Evolutionary conservation across 2,329 filamentous ascomycete genomes (phyloP).

Genomic region (Scedosporium aurantiacum): DNA sequence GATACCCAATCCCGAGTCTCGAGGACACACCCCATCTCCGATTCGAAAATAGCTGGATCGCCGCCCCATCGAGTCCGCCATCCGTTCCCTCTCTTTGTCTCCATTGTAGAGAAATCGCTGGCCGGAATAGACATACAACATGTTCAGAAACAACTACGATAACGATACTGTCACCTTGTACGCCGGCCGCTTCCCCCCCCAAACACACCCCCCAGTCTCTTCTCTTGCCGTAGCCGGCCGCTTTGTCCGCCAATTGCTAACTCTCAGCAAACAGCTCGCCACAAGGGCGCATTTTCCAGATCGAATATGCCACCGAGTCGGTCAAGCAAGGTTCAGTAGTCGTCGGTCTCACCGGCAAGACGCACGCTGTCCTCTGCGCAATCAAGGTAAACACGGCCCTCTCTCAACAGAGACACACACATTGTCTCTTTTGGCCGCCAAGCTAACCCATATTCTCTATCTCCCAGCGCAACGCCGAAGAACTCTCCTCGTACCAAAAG

Average conservation of each 20-base stretch:
- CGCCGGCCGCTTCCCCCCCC: conserved; percentile 25
- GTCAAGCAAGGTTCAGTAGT: conserved; percentile 99
- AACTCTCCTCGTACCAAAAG: conserved; percentile 99
- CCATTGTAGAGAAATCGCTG: neutral
- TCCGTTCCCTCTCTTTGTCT: neutral
- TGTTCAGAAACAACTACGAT: conserved; percentile 99
- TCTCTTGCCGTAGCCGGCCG: conserved; percentile 12
- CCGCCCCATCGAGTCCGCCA: neutral
- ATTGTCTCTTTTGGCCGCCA: conserved; percentile 1
- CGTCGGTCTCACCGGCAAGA: conserved; percentile 94
- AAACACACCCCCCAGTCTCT: conserved; percentile 7
- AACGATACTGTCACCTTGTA: conserved; percentile 99
- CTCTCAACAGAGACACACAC: neutral
- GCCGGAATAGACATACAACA: conserved; percentile 33
- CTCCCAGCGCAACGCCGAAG: conserved; percentile 89
- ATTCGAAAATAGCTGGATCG: neutral
- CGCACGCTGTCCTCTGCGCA: conserved; percentile 88
- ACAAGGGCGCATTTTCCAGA: conserved; percentile 98
- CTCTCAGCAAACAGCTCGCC: conserved; percentile 58
- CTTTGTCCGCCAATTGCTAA: conserved; percentile 13
- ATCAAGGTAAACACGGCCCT: conserved; percentile 60
- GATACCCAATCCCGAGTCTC: neutral
- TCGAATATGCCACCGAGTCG: conserved; percentile 96
- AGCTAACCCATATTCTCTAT: neutral
- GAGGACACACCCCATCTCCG: neutral